Percentiles rank a stretch among this genome's conserved stretches.
phyloP scores from a whole-genome alignment of 805 yeast species.

The Yarrowia keelungensis region DNA sequence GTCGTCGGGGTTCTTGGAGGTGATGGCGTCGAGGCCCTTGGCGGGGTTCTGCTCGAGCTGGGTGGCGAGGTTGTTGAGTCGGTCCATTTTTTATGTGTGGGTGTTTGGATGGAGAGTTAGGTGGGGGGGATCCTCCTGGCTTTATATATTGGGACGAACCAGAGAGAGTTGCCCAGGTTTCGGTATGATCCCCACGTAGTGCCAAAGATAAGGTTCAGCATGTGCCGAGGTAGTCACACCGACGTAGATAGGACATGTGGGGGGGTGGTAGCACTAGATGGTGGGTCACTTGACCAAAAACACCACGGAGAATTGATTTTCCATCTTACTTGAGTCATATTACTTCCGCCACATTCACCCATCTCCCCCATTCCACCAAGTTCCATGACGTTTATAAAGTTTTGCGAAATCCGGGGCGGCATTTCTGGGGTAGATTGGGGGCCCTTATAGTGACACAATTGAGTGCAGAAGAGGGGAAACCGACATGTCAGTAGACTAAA shows the following conservation, averaged over 20 bases:
- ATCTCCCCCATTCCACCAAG: conserved; percentile 11
- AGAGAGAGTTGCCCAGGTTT: background rate
- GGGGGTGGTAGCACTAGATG: background rate
- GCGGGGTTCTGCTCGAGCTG: conserved; percentile 49
- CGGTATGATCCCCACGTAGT: conserved; percentile 21
- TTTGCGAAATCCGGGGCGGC: conserved; percentile 38
- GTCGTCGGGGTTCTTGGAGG: conserved; percentile 76
- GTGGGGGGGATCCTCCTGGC: background rate
- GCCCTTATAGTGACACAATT: background rate
- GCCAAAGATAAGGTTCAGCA: conserved; percentile 24
- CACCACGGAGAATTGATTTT: background rate
- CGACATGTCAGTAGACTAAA: background rate
- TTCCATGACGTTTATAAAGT: conserved; percentile 27
- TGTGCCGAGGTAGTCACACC: conserved; percentile 26
- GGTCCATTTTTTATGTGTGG: conserved; percentile 46
- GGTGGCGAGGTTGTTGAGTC: conserved; percentile 48
- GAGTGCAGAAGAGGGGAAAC: background rate
- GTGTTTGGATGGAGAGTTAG: background rate
- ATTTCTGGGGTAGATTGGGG: conserved; percentile 30
- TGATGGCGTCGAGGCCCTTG: conserved; percentile 50
- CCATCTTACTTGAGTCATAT: too few relatives aligned
- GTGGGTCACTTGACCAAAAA: background rate
- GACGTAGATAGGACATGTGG: background rate
- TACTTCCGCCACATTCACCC: too few relatives aligned
- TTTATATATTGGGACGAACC: conserved; percentile 9